These are phyloP conservation scores for Ustilago trichophora DNA, from an alignment of 1,284 basidiomycete genomes.

Conservation along the genomic window DNA sequence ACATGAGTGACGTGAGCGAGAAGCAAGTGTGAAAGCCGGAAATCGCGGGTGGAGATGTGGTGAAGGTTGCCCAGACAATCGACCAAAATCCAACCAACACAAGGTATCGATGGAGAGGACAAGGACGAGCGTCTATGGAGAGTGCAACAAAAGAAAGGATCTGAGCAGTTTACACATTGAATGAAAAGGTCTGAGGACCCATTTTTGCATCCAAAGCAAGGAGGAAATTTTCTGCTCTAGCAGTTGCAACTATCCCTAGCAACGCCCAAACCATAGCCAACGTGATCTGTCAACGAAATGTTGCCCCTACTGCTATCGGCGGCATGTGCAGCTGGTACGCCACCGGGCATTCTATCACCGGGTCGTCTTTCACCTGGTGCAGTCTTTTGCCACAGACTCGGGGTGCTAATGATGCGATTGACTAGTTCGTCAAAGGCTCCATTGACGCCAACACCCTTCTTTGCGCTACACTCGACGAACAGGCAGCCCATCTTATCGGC, in stretches of 20 bases:
- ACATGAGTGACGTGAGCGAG: too few relatives aligned
- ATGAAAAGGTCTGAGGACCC: too few relatives aligned
- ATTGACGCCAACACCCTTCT: conserved; percentile 59
- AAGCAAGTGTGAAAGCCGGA: too few relatives aligned
- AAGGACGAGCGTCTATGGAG: too few relatives aligned
- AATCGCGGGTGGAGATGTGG: too few relatives aligned
- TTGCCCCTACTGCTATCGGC: conserved; percentile 51
- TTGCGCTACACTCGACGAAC: conserved; percentile 78
- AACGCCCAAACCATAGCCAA: conserved; percentile 42
- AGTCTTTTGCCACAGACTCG: conserved; percentile 57
- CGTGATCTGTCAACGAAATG: conserved; percentile 49
- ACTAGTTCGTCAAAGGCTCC: conserved; percentile 65
- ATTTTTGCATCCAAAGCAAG: too few relatives aligned
- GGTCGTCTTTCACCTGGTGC: conserved; percentile 56
- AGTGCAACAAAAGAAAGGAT: too few relatives aligned
- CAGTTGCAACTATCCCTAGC: conserved; percentile 55
- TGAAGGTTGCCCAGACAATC: too few relatives aligned
- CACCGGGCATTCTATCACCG: conserved; percentile 64
- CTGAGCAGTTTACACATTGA: too few relatives aligned
- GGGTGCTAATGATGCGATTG: conserved; percentile 61
- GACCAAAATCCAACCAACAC: too few relatives aligned
- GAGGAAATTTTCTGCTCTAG: conserved; percentile 24
- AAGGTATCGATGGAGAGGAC: too few relatives aligned
- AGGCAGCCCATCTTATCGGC: conserved; percentile 82
- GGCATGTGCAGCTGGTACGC: conserved; percentile 55